A percentile compares a stretch with the other conserved stretches of the same genome.
Evolutionary conservation across 805 yeast species (phyloP).

Genomic region (Priceomyces medius): DNA sequence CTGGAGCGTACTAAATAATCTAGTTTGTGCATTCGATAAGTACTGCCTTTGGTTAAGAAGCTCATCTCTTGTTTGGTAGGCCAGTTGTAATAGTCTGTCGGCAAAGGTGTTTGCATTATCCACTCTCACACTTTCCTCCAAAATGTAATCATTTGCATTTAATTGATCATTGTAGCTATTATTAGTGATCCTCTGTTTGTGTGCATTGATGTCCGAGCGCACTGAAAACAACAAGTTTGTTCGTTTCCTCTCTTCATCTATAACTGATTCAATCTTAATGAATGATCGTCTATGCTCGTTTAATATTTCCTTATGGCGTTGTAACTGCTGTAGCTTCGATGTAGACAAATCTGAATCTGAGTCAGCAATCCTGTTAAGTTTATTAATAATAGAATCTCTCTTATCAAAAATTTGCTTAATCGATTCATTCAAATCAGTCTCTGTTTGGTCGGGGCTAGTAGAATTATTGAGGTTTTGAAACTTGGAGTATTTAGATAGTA

Average conservation of each 20-base stretch:
- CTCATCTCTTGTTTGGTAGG: conserved; percentile 87
- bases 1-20: conserved; percentile 59
- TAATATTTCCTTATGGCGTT: conserved; percentile 75
- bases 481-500: conserved; percentile 42
- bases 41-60: conserved; percentile 67
- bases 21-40: conserved; percentile 61
- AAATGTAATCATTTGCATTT: conserved; percentile 68
- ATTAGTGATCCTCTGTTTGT: conserved; percentile 42
- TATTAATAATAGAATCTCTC: conserved; percentile 53
- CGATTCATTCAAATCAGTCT: conserved; percentile 20
- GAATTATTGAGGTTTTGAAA: conserved; percentile 24
- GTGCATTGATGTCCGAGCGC: conserved; percentile 74
- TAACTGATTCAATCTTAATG: conserved; percentile 53
- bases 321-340: conserved; percentile 74
- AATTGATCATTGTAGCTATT: conserved; percentile 12
- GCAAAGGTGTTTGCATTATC: conserved; percentile 72
- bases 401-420: conserved; percentile 27
- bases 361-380: conserved; percentile 55
- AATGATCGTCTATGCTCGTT: conserved; percentile 68
- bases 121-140: conserved; percentile 72
- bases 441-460: conserved; percentile 21
- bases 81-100: conserved; percentile 78
- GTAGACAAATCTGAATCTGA: conserved; percentile 59
- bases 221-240: conserved; percentile 73
- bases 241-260: conserved; percentile 74